Evolutionary conservation across 2,329 filamentous ascomycete genomes (phyloP).

Genomic region (Aspergillus proliferans): DNA sequence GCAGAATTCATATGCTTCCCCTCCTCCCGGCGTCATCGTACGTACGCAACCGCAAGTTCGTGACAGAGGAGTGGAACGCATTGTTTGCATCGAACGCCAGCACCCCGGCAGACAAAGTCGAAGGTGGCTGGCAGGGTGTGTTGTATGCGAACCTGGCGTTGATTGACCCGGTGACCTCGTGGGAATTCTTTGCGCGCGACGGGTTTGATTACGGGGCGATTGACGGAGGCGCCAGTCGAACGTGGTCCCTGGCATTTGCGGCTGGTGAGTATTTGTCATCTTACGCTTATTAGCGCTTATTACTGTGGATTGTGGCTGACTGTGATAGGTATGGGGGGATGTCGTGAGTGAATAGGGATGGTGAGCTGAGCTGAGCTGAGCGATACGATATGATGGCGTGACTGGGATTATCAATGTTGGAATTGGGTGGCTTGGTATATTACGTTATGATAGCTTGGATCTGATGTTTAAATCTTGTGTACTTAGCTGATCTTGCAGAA

Average conservation of each 20-base stretch:
- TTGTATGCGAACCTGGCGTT: slow-evolving; percentile 77
- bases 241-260: slow-evolving; percentile 77
- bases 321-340: slow-evolving; percentile 3
- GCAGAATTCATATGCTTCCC: slow-evolving; percentile 77
- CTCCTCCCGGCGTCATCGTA: slow-evolving; percentile 62
- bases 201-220: slow-evolving; percentile 61
- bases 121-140: slow-evolving; percentile 79
- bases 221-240: slow-evolving; percentile 72
- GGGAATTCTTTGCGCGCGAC: slow-evolving; percentile 64
- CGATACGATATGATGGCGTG: not conserved
- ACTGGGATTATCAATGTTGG: not conserved
- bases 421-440: too few species aligned
- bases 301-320: slow-evolving; percentile 18
- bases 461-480: too few species aligned
- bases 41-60: slow-evolving; percentile 62
- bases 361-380: too few species aligned
- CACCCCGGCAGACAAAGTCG: slow-evolving; percentile 49
- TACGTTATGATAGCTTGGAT: too few species aligned
- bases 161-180: slow-evolving; percentile 63
- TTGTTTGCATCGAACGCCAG: slow-evolving; percentile 67
- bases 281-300: not conserved
- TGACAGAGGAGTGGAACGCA: slow-evolving; percentile 72
- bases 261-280: slow-evolving; percentile 50
- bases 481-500: too few species aligned
- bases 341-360: not conserved